Base-by-base conservation (phyloP, 179 eudicot species). In the Patellifolia procumbens region DNA sequence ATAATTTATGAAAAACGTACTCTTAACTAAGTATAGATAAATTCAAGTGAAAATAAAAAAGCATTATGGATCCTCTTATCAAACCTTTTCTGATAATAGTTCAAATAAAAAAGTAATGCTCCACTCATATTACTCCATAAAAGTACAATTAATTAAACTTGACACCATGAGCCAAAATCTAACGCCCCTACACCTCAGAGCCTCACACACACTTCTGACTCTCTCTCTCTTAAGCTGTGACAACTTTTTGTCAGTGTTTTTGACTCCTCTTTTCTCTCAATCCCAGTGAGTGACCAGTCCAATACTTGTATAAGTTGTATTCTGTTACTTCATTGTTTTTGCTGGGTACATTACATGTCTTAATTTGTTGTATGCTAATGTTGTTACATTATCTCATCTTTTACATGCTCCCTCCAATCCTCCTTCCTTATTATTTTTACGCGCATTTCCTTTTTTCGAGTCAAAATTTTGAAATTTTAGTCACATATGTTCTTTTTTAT, bases 251-350 rank as follows among this genome's bases (percentile, higher is more conserved):
- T 81, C 83, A 81, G 83, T 76, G 77, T 71, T 76, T 45, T 81
- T 81, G 83, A 81, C 83, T 81, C 83, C 80, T 81, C 83, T 76
- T 76, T 76, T 76, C 77, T 81, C 80, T 15, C 83, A 81, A 32
- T 16, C 67, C 64, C 61, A 45, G 34, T 61, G 39, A 58, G 74
- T 79, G 78, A 74, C 82, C 82, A 60, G 65, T 79, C 78, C 82
- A 66, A 13, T 34, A 5, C 70, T 78, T 72, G 16, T 20, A 39
- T 69, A 69, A 69, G 45, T 22, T 42, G 24, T 37, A 22, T 16
- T 32, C 17, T 69, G 42, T 46, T 32, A 69, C 42, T 69, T 48
- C 43, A 17, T 26, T 68, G 52, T 68, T 9, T 66, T n/a, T 66
- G 22, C 46, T 67, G 37, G 43, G 31, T 70, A 70, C 37, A 49